phyloP scores from a whole-genome alignment of 192 early-diverging fungal species.

The Entophlyctis luteolus region DNA sequence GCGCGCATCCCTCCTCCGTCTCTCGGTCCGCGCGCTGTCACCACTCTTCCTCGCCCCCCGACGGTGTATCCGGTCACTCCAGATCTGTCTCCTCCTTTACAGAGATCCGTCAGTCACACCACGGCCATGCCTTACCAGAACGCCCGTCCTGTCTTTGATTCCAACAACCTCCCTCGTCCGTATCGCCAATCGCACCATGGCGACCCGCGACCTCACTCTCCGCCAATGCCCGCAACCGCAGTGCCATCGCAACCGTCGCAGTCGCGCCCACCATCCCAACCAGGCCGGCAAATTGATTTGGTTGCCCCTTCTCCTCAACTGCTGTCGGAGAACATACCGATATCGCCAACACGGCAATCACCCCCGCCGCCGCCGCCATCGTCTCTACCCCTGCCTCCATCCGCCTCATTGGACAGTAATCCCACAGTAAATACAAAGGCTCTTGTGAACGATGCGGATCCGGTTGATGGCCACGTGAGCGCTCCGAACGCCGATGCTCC shows the following conservation, averaged over 20 bases:
- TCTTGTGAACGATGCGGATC: neutral
- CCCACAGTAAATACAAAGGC: neutral
- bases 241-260: too few relatives aligned
- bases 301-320: neutral
- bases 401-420: neutral
- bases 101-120: neutral
- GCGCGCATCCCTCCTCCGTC: neutral
- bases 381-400: neutral
- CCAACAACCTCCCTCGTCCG: neutral
- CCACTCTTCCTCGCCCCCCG: neutral
- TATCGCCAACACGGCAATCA: neutral
- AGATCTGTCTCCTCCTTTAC: neutral
- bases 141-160: too few relatives aligned
- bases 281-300: neutral
- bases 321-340: neutral
- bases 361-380: neutral
- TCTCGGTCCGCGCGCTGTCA: neutral
- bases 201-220: neutral
- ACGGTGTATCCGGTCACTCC: neutral
- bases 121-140: too few relatives aligned
- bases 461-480: neutral
- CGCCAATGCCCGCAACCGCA: too few relatives aligned
- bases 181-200: neutral
- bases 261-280: neutral
- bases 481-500: neutral